Conservation (phyloP, 768 basidiomycete genomes). For the Amanita jacksonii region DNA sequence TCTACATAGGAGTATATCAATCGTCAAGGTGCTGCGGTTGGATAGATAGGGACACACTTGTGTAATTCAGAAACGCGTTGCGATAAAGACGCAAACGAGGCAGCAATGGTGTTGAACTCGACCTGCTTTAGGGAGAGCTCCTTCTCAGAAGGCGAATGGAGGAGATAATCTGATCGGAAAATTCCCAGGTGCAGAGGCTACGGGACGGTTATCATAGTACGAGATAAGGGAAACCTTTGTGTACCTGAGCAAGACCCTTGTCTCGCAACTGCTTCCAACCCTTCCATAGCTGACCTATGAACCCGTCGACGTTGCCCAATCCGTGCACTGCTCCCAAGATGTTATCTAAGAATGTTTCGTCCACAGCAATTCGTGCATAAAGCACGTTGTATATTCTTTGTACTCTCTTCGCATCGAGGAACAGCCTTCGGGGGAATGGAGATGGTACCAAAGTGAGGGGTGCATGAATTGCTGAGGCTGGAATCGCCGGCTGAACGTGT, state of each 20-base stretch:
- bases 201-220: neutral
- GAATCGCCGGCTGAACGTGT: slow-evolving; percentile 35
- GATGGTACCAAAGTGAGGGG: slow-evolving; percentile 85
- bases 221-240: neutral
- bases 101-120: slow-evolving; percentile 96
- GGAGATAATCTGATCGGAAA: slow-evolving; percentile 90
- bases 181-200: slow-evolving; percentile 83
- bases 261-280: slow-evolving; percentile 75
- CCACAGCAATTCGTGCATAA: slow-evolving; percentile 76
- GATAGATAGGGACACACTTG: slow-evolving; percentile 33
- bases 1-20: slow-evolving; percentile 27
- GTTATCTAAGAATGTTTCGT: slow-evolving; percentile 69
- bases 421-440: slow-evolving; percentile 69
- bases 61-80: slow-evolving; percentile 63
- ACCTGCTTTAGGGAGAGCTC: slow-evolving; percentile 72
- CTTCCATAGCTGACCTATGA: slow-evolving; percentile 78
- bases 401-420: slow-evolving; percentile 51
- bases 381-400: slow-evolving; percentile 78
- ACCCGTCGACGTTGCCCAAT: slow-evolving; percentile 76
- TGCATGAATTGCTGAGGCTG: slow-evolving; percentile 79
- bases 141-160: slow-evolving; percentile 45
- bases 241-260: slow-evolving; percentile 42
- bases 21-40: neutral
- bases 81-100: slow-evolving; percentile 80
- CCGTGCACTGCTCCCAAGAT: slow-evolving; percentile 76